Evolutionary conservation across 495 filamentous ascomycete species (phyloP).

Genomic region (Aspergillus funiculosus): DNA sequence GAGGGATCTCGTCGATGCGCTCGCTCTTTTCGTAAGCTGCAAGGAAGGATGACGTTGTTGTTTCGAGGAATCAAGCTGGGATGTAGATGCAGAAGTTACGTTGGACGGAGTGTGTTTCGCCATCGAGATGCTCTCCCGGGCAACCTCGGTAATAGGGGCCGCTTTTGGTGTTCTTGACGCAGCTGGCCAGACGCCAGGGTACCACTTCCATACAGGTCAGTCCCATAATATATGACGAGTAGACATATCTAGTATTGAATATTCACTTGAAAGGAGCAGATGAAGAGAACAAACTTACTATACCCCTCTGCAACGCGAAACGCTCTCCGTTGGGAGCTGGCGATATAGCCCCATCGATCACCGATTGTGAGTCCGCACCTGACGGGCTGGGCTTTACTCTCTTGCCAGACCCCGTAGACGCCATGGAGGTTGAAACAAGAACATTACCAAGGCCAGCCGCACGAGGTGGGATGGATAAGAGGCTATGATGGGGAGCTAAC

Average conservation of each 20-base stretch:
- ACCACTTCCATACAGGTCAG: constrained; percentile 40
- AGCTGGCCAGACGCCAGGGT: constrained; percentile 58
- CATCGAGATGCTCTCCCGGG: constrained; percentile 69
- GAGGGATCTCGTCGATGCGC: constrained; percentile 41
- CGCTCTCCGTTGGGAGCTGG: constrained; percentile 18
- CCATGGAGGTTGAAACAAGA: constrained; percentile 29
- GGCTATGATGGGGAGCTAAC: not conserved
- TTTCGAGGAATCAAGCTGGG: constrained; percentile 26
- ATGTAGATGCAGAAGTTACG: constrained; percentile 30
- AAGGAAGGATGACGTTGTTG: constrained; percentile 31
- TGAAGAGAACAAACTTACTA: constrained; percentile 24
- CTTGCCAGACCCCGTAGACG: constrained; percentile 57
- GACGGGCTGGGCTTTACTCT: constrained; percentile 55
- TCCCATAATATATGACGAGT: not conserved
- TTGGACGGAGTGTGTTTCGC: constrained; percentile 44
- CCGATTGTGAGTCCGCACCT: constrained; percentile 34
- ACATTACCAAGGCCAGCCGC: constrained; percentile 24
- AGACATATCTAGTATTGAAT: not conserved
- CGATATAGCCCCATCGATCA: constrained; percentile 28
- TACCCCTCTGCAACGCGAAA: constrained; percentile 26
- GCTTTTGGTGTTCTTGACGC: constrained; percentile 57
- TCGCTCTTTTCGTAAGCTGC: constrained; percentile 38
- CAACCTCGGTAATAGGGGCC: constrained; percentile 65
- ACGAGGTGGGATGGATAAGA: constrained; percentile 4
- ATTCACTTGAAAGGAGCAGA: not conserved